Percentiles rank a stretch among this genome's conserved stretches.
These are phyloP conservation scores for Ogataea angusta DNA, from an alignment of 805 yeast species.

Conservation along the genomic window DNA sequence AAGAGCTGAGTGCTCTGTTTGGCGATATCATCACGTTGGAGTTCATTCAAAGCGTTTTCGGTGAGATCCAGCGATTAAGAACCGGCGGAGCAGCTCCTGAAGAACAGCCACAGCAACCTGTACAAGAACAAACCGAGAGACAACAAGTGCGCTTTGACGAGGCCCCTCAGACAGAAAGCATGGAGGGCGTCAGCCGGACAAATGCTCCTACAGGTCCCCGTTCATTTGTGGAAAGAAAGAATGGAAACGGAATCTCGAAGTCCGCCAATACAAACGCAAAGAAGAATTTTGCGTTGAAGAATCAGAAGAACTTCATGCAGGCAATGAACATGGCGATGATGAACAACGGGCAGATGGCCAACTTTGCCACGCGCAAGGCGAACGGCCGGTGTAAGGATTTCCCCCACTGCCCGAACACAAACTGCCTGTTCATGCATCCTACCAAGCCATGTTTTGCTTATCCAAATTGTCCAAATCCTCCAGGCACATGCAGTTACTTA, in stretches of 20 bases:
- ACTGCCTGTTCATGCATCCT: slow-evolving; percentile 79
- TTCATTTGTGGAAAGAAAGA: slow-evolving; percentile 17
- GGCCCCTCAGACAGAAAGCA: slow-evolving; percentile 13
- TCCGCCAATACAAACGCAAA: slow-evolving; percentile 10
- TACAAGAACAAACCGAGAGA: slow-evolving; percentile 22
- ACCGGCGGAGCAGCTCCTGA: slow-evolving; percentile 8
- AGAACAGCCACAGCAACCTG: slow-evolving; percentile 15
- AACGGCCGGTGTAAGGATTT: slow-evolving; percentile 64
- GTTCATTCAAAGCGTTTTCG: slow-evolving; percentile 55
- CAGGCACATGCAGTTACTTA: slow-evolving; percentile 78
- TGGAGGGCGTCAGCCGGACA: slow-evolving; percentile 19
- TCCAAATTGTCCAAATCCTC: slow-evolving; percentile 74
- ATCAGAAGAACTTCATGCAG: slow-evolving; percentile 40
- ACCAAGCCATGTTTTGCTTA: slow-evolving; percentile 68
- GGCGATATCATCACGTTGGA: slow-evolving; percentile 56
- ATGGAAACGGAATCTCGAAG: slow-evolving; percentile 20
- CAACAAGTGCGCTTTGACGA: slow-evolving; percentile 33
- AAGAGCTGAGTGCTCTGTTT: slow-evolving; percentile 59
- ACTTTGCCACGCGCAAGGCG: slow-evolving; percentile 46
- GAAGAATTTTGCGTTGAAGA: slow-evolving; percentile 35
- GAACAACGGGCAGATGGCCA: slow-evolving; percentile 23
- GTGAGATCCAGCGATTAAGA: slow-evolving; percentile 47
- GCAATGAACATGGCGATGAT: slow-evolving; percentile 37
- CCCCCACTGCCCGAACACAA: slow-evolving; percentile 64
- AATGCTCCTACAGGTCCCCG: slow-evolving; percentile 24